phyloP scores from a whole-genome alignment of 2,329 filamentous ascomycete genomes.

The Pseudogymnoascus sp. region DNA sequence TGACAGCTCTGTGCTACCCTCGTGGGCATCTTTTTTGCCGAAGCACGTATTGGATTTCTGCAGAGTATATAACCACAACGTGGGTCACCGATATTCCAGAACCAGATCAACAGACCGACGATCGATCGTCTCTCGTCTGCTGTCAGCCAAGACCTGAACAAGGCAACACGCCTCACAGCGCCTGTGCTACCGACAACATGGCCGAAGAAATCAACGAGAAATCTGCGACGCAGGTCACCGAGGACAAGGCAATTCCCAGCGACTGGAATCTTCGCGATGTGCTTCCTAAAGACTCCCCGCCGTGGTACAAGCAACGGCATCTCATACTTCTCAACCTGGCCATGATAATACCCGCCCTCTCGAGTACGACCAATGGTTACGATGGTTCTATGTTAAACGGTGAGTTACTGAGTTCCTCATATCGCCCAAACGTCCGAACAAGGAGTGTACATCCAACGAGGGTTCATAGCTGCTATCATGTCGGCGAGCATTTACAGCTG shows the following conservation, averaged over 20 bases:
- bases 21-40: not conserved
- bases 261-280: constrained; percentile 11
- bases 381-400: constrained; percentile 12
- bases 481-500: not conserved
- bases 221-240: not conserved
- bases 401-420: not conserved
- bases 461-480: not conserved
- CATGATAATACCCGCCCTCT: constrained; percentile 14
- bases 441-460: not conserved
- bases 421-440: not conserved
- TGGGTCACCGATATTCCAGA: constrained; percentile 3
- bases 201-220: constrained; percentile 5
- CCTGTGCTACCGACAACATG: not conserved
- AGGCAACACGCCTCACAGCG: not conserved
- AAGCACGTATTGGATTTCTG: not conserved
- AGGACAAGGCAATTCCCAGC: not conserved
- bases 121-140: not conserved
- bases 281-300: constrained; percentile 11
- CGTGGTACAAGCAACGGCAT: constrained; percentile 21
- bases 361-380: constrained; percentile 17
- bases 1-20: not conserved
- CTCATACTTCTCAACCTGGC: constrained; percentile 16
- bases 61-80: constrained; percentile 2
- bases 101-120: constrained; percentile 1
- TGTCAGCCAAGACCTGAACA: not conserved